phyloP scores from a whole-genome alignment of 176 grass and related monocot species.

The Coix lacrymajobi region DNA sequence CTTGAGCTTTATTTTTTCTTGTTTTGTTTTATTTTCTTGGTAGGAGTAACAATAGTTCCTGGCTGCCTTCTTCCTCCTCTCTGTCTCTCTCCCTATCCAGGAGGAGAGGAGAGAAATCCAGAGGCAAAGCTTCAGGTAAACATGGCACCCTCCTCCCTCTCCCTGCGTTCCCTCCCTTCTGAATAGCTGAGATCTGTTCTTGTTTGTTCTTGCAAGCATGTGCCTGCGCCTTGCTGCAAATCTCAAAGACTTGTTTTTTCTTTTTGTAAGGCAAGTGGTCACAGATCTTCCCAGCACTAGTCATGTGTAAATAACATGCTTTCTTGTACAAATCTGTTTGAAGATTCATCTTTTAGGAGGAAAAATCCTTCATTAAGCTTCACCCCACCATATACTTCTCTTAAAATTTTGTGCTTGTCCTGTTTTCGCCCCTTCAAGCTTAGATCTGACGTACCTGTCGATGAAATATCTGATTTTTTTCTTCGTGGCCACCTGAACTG shows the following conservation, averaged over 20 bases:
- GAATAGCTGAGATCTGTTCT: neutral
- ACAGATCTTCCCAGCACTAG: neutral
- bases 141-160: neutral
- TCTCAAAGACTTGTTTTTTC: neutral
- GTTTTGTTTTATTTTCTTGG: slow-evolving; percentile 51
- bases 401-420: neutral
- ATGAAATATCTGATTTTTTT: neutral
- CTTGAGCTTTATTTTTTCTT: slow-evolving; percentile 25
- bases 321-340: neutral
- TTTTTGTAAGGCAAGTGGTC: neutral
- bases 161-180: neutral
- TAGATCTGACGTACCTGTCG: neutral
- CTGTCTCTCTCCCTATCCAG: neutral
- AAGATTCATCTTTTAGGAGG: neutral
- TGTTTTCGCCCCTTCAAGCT: neutral
- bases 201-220: neutral
- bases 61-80: neutral
- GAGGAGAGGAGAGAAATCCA: slow-evolving; percentile 12
- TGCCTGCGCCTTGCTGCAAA: neutral
- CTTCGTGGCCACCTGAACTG: neutral
- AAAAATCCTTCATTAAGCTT: neutral
- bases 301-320: neutral
- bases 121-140: slow-evolving; percentile 53
- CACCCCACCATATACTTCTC: too few relatives aligned
- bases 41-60: slow-evolving; percentile 37